These are phyloP conservation scores for Dactylellina haptotyla DNA, from an alignment of 2,329 filamentous ascomycete genomes.

Conservation along the genomic window DNA sequence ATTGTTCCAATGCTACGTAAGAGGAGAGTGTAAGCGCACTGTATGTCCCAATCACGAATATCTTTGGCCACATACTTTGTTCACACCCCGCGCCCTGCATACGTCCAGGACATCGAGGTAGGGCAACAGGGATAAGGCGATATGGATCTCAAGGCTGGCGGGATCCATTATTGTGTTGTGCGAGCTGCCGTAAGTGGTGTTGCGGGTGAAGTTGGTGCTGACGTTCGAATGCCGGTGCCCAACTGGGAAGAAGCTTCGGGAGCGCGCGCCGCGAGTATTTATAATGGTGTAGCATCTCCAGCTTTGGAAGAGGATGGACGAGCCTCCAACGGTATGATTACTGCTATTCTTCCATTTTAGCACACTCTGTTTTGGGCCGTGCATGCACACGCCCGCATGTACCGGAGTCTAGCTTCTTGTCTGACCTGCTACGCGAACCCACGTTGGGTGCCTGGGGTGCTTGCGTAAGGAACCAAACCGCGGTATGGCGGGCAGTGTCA, in stretches of 20 bases:
- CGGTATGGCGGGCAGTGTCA: conserved; percentile 1
- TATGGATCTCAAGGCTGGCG: conserved; percentile 40
- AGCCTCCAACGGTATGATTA: background rate
- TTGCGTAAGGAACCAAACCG: conserved; percentile 39
- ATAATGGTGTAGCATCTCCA: conserved; percentile 4
- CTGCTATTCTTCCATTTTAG: no score
- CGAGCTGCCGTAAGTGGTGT: conserved; percentile 27
- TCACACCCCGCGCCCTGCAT: conserved; percentile 34
- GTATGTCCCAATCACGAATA: background rate
- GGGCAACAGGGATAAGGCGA: conserved; percentile 38
- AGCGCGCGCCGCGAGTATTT: background rate
- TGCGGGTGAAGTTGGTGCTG: conserved; percentile 3
- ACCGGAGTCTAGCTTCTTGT: background rate
- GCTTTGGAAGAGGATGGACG: background rate
- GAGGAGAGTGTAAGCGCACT: conserved; percentile 4
- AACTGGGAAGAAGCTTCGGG: background rate
- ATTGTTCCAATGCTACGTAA: conserved; percentile 43
- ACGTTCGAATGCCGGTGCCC: background rate
- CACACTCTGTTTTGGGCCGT: background rate
- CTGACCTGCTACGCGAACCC: background rate
- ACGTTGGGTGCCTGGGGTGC: conserved; percentile 31
- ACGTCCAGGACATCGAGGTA: conserved; percentile 43
- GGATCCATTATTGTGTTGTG: conserved; percentile 33
- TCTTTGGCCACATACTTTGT: conserved; percentile 34
- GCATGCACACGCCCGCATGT: background rate